These are phyloP conservation scores for Gossypium lobatum DNA, from an alignment of 441 rosid genomes.

Conservation along the genomic window DNA sequence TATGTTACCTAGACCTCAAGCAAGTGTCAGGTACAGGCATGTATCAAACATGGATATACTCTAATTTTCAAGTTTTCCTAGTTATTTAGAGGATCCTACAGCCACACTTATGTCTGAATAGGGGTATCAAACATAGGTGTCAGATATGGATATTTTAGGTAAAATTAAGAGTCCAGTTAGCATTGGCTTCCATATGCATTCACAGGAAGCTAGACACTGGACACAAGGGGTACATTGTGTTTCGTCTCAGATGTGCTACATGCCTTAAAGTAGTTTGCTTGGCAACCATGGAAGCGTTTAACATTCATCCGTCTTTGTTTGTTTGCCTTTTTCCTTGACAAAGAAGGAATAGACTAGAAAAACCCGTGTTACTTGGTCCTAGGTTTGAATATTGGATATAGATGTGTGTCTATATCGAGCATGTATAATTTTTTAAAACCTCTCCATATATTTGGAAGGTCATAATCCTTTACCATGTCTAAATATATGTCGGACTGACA, in stretches of 20 bases:
- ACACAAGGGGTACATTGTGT: not conserved
- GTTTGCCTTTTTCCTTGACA: no score
- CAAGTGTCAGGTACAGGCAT: not conserved
- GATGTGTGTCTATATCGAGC: no score
- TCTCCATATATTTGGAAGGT: not conserved
- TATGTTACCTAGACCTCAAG: not conserved
- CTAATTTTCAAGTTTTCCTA: not conserved
- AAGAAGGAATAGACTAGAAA: no score
- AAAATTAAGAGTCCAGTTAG: not conserved
- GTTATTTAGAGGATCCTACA: not conserved
- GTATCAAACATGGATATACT: not conserved
- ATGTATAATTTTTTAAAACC: no score
- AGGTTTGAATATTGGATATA: no score
- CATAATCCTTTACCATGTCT: not conserved
- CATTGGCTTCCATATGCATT: not conserved
- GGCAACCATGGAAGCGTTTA: not conserved
- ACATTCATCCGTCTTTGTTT: no score
- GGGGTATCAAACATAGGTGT: not conserved
- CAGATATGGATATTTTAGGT: not conserved
- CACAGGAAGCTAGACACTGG: not conserved
- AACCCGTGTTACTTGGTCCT: no score
- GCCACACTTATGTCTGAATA: not conserved
- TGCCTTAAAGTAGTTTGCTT: not conserved
- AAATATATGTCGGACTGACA: not conserved
- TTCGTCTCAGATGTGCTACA: not conserved